phyloP scores from a whole-genome alignment of 2,329 filamentous ascomycete genomes.

The Fusarium fujikuroi region DNA sequence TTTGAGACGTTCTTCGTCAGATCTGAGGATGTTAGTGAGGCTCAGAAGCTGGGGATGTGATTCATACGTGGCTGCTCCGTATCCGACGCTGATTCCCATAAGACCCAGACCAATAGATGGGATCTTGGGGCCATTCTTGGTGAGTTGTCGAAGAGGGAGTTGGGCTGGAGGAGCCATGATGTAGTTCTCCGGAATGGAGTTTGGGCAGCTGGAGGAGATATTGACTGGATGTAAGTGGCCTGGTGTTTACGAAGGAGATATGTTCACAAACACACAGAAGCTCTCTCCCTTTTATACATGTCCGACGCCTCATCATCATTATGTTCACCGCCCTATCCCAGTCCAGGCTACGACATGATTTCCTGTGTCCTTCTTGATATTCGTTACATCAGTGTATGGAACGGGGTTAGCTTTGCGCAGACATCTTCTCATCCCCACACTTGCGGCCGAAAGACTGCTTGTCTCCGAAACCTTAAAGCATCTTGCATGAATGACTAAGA shows the following conservation, averaged over 20 bases:
- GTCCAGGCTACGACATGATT: background rate
- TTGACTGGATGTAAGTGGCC: background rate
- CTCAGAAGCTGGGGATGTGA: background rate
- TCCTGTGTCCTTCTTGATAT: background rate
- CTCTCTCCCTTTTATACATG: conserved; percentile 10
- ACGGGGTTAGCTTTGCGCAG: background rate
- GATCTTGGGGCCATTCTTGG: conserved; percentile 63
- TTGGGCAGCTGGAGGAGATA: background rate
- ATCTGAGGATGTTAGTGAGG: conserved; percentile 44
- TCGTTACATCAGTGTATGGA: background rate
- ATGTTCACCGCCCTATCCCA: background rate
- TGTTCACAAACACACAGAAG: background rate
- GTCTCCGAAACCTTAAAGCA: conserved; percentile 15
- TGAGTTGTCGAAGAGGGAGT: conserved; percentile 50
- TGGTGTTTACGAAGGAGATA: background rate
- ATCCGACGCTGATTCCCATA: conserved; percentile 59
- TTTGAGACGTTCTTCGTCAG: conserved; percentile 61
- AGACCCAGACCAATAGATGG: conserved; percentile 63
- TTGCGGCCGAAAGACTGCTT: conserved; percentile 20
- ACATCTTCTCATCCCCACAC: background rate
- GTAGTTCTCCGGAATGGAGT: background rate
- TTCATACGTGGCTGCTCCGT: conserved; percentile 47
- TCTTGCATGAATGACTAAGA: conserved; percentile 39
- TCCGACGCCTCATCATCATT: background rate
- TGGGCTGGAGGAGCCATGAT: conserved; percentile 35